These are phyloP conservation scores for Suhomyces bokatorum DNA, from an alignment of 1,139 yeast species.

Conservation along the genomic window DNA sequence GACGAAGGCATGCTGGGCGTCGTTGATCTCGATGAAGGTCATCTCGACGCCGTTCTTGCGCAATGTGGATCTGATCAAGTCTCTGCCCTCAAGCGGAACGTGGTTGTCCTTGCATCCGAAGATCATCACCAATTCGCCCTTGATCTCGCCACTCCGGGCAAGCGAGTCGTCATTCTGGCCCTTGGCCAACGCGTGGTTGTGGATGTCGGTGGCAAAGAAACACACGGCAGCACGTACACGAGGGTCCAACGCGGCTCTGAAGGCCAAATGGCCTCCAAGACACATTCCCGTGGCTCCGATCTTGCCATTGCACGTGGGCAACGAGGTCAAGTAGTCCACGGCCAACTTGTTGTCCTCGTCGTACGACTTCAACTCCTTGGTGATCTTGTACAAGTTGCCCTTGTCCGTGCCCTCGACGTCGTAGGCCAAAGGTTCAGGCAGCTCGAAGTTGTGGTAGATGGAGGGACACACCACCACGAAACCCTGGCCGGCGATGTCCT, in stretches of 20 bases:
- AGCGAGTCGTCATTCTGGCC: conserved; percentile 67
- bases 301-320: conserved; percentile 68
- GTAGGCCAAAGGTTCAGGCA: conserved; percentile 65
- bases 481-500: conserved; percentile 78
- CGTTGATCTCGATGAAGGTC: conserved; percentile 73
- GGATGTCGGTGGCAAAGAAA: conserved; percentile 82
- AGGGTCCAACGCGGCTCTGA: conserved; percentile 67
- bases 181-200: conserved; percentile 61
- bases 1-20: conserved; percentile 82
- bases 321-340: conserved; percentile 57
- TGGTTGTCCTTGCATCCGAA: conserved; percentile 82
- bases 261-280: conserved; percentile 82
- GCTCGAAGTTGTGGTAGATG: conserved; percentile 71
- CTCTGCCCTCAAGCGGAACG: conserved; percentile 78
- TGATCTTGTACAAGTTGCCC: conserved; percentile 68
- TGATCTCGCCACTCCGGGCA: conserved; percentile 52
- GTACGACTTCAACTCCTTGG: conserved; percentile 68
- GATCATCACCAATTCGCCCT: conserved; percentile 63
- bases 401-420: conserved; percentile 74
- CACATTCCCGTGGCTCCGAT: conserved; percentile 89
- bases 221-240: conserved; percentile 69
- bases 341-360: conserved; percentile 73
- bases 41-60: conserved; percentile 60
- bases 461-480: conserved; percentile 78
- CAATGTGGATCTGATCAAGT: conserved; percentile 63